Conservation (phyloP, 495 filamentous ascomycete species). For the Achaetomiella virescens region DNA sequence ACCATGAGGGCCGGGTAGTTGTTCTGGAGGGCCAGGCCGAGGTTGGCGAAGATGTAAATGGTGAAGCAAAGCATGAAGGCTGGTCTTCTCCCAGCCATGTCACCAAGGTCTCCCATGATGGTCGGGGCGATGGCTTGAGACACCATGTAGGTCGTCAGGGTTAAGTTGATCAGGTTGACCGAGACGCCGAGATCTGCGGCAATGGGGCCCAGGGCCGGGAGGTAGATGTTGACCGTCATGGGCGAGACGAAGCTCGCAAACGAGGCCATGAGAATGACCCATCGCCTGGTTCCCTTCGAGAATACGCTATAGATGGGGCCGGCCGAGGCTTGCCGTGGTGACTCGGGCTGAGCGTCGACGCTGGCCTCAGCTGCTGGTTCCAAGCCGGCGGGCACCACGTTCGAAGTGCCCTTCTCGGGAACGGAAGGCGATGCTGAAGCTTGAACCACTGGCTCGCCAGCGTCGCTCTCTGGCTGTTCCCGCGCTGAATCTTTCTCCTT, state of each 20-base stretch:
- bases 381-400: background rate
- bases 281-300: constrained; percentile 47
- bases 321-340: constrained; percentile 31
- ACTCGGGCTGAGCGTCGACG: constrained; percentile 14
- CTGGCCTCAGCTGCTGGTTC: background rate
- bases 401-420: background rate
- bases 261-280: constrained; percentile 61
- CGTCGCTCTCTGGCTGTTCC: background rate
- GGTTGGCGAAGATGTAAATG: constrained; percentile 56
- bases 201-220: constrained; percentile 60
- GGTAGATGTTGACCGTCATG: constrained; percentile 74
- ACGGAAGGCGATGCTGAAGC: background rate
- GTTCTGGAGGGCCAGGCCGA: constrained; percentile 56
- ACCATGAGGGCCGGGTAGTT: constrained; percentile 56
- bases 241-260: constrained; percentile 64
- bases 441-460: background rate
- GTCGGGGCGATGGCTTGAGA: constrained; percentile 55
- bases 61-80: constrained; percentile 53
- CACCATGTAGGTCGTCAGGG: constrained; percentile 60
- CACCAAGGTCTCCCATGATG: constrained; percentile 55
- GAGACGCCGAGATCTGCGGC: constrained; percentile 51
- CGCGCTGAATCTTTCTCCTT: background rate
- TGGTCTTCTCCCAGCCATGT: constrained; percentile 52
- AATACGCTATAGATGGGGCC: constrained; percentile 52
- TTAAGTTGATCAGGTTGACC: constrained; percentile 58